A percentile compares a stretch with the other conserved stretches of the same genome.
Evolutionary conservation across 2,329 filamentous ascomycete species (phyloP).

Genomic region (Xylaria sp.): DNA sequence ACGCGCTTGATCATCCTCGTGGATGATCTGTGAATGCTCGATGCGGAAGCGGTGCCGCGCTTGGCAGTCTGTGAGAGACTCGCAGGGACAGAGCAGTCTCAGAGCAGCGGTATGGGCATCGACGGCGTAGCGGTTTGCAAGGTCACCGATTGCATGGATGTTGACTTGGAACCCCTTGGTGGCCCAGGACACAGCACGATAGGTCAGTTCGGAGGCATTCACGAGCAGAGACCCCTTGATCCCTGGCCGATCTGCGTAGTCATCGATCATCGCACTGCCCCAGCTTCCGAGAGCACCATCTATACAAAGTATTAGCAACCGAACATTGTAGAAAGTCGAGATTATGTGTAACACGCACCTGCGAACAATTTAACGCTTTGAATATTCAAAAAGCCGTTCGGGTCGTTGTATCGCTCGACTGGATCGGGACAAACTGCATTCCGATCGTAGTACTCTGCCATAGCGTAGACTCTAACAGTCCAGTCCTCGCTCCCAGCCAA

Average conservation of each 20-base stretch:
- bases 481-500: slow-evolving; percentile 64
- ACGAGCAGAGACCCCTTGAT: slow-evolving; percentile 74
- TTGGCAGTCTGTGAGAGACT: slow-evolving; percentile 62
- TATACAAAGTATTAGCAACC: slow-evolving; percentile 48
- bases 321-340: slow-evolving; percentile 2
- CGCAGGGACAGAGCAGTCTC: slow-evolving; percentile 61
- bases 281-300: slow-evolving; percentile 77
- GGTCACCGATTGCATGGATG: slow-evolving; percentile 78
- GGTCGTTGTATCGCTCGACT: slow-evolving; percentile 57
- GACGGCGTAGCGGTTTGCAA: slow-evolving; percentile 72
- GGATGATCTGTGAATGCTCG: slow-evolving; percentile 77
- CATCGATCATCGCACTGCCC: slow-evolving; percentile 78
- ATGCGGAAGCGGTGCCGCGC: slow-evolving; percentile 70
- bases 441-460: slow-evolving; percentile 73
- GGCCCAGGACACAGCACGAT: slow-evolving; percentile 68
- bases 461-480: slow-evolving; percentile 73
- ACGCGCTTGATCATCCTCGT: slow-evolving; percentile 70
- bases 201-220: slow-evolving; percentile 68
- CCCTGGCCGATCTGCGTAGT: slow-evolving; percentile 72
- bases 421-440: slow-evolving; percentile 72
- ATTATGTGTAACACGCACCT: slow-evolving; percentile 55
- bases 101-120: slow-evolving; percentile 71
- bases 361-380: slow-evolving; percentile 77
- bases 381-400: slow-evolving; percentile 65
- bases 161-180: slow-evolving; percentile 73